These are phyloP conservation scores for Bipolaris sorokiniana DNA, from an alignment of 2,329 filamentous ascomycete genomes.

Conservation along the genomic window DNA sequence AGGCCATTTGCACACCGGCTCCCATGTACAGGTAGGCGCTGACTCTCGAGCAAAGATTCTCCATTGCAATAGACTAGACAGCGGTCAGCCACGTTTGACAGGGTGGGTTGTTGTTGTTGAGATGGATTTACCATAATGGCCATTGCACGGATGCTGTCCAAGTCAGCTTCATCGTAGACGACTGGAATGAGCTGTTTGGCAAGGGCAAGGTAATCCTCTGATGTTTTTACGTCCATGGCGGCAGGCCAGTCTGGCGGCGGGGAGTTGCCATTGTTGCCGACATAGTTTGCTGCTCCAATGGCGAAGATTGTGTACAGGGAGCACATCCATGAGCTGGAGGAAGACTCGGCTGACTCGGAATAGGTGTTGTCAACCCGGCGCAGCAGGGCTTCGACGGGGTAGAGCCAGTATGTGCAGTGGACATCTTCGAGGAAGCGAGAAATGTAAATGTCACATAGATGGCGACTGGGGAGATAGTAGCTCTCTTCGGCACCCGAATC, in stretches of 20 bases:
- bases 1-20: constrained; percentile 46
- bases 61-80: constrained; percentile 42
- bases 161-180: constrained; percentile 46
- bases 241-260: constrained; percentile 28
- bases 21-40: constrained; percentile 48
- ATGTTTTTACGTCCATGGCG: constrained; percentile 32
- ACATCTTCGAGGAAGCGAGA: constrained; percentile 45
- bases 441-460: constrained; percentile 41
- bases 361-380: constrained; percentile 45
- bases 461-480: constrained; percentile 40
- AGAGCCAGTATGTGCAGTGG: constrained; percentile 47
- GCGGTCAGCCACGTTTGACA: constrained; percentile 10
- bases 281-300: constrained; percentile 38
- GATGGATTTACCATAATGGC: constrained; percentile 38
- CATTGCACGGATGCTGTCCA: constrained; percentile 47
- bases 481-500: constrained; percentile 26
- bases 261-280: constrained; percentile 29
- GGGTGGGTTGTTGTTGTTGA: no score
- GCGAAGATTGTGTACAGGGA: constrained; percentile 47
- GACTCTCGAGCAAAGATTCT: constrained; percentile 44
- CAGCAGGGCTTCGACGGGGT: constrained; percentile 42
- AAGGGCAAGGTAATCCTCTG: constrained; percentile 42
- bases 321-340: constrained; percentile 46
- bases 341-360: constrained; percentile 22
- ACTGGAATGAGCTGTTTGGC: constrained; percentile 43